A percentile compares a stretch with the other conserved stretches of the same genome.
Conservation (phyloP, 2,329 filamentous ascomycete genomes). For the Didymellaceae sp. region DNA sequence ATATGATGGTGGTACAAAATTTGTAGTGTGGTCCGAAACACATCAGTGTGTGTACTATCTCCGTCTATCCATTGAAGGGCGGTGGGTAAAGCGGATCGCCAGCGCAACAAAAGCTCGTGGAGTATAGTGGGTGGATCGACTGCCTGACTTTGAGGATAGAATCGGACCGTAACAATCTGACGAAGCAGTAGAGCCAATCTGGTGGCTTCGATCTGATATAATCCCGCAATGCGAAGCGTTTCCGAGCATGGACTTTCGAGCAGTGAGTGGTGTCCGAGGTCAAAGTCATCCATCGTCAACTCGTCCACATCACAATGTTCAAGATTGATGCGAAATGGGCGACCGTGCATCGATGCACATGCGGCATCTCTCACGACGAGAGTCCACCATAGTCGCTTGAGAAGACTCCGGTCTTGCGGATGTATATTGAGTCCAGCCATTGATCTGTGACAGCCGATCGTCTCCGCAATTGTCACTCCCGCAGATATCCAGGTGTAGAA, state of each 20-base stretch:
- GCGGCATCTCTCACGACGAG: conserved; percentile 8
- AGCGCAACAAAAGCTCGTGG: conserved; percentile 3
- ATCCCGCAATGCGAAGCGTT: neutral
- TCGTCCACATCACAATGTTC: conserved; percentile 13
- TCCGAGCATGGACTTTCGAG: neutral
- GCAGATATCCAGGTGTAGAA: conserved; percentile 16
- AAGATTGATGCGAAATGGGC: conserved; percentile 13
- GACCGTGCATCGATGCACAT: conserved; percentile 12
- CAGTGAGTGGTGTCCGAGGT: neutral
- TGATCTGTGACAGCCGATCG: conserved; percentile 12
- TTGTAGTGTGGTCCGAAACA: conserved; percentile 7
- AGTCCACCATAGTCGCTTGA: conserved; percentile 12
- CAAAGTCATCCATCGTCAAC: conserved; percentile 5
- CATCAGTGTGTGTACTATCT: neutral
- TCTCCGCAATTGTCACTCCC: conserved; percentile 9
- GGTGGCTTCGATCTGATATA: conserved; percentile 7
- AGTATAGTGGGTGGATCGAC: neutral
- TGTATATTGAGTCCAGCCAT: conserved; percentile 11
- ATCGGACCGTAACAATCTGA: conserved; percentile 11
- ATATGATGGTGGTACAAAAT: conserved; percentile 9
- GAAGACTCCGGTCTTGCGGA: conserved; percentile 8
- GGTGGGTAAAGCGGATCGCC: conserved; percentile 1
- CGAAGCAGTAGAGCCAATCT: conserved; percentile 11
- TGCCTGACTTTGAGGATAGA: conserved; percentile 6
- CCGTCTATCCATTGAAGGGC: conserved; percentile 6